Conservation (phyloP, 2,329 filamentous ascomycete species). For the Fusarium phyllophilum region DNA sequence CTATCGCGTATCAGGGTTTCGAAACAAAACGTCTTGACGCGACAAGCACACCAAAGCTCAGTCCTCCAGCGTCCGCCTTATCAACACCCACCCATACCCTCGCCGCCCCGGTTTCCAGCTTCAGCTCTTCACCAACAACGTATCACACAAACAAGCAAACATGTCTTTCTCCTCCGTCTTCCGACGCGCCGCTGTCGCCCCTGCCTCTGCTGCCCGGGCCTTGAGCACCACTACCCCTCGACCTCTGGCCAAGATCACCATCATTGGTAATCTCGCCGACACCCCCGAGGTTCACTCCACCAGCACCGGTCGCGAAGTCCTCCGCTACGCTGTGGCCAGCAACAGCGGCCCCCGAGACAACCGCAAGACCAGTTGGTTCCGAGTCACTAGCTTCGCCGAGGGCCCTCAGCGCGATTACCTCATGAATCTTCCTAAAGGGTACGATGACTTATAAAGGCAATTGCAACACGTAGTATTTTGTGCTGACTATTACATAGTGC, state of each 20-base stretch:
- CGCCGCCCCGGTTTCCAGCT: constrained; percentile 1
- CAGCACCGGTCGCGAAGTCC: constrained; percentile 75
- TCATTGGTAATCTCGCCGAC: constrained; percentile 86
- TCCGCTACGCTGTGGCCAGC: constrained; percentile 82
- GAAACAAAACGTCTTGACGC: constrained; percentile 24
- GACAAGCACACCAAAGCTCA: constrained; percentile 24
- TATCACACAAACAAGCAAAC: neutral
- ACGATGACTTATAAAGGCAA: constrained; percentile 52
- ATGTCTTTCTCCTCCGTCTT: constrained; percentile 66
- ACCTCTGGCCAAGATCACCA: constrained; percentile 79
- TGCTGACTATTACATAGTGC: constrained; percentile 62
- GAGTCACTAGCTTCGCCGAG: constrained; percentile 77
- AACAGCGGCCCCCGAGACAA: constrained; percentile 74
- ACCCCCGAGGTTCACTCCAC: constrained; percentile 80
- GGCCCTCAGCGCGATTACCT: constrained; percentile 77
- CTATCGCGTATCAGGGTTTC: constrained; percentile 30
- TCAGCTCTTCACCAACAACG: constrained; percentile 8
- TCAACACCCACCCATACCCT: constrained; percentile 8
- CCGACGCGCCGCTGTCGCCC: constrained; percentile 60
- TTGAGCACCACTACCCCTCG: constrained; percentile 79
- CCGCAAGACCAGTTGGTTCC: constrained; percentile 86
- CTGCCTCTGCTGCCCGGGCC: constrained; percentile 66
- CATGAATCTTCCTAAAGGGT: constrained; percentile 85
- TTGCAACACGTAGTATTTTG: neutral
- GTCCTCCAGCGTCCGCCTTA: constrained; percentile 4